Base-by-base conservation (phyloP, 768 basidiomycete genomes). In the Tephrocybe sp. region DNA sequence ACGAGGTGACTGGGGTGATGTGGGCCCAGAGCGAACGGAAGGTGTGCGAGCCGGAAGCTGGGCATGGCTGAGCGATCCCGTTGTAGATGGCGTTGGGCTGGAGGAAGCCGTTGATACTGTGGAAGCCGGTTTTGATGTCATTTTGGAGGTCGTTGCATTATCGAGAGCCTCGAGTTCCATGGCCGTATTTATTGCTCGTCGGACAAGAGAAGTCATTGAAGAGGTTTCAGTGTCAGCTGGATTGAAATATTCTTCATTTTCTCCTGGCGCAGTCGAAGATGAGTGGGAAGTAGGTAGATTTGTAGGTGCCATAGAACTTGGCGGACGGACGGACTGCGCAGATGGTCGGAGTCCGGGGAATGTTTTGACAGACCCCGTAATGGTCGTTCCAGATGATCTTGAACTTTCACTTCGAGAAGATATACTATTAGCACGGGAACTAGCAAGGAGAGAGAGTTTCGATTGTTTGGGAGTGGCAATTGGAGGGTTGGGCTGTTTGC, bases 301-400 rank as follows among this genome's bases (percentile, higher is more conserved):
- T 1, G 62, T 60, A 24, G 73, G 68, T 1, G 58, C 62, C 28
- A 65, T 56, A n/a, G 74, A 69, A 55, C 68, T 74, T 15, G 69
- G 64, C 10, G 72, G 68, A 26, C 64, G 61, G 20, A 71, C 61
- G 14, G 88, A 90, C 43, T 79, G 75, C 2, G 81, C 64, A 23
- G 84, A 76, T n/a, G 88, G 89, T 15, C 88, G 83, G 54, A 90
- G 73, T 15, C 62, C 75, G 20, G 88, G 85, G 61, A 85, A 90
- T 1, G 89, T 90, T 58, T 83, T 79, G n/a, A 86, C 74, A 21
- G 87, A 84, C 3, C 80, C 82, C 0, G 80, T 70, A 28, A 79
- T 71, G 37, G 80, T 67, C 9, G 70, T 78, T 51, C 77, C 79
- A 2, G 78, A 80, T 20, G 83, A 80, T 43, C 77, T 70, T 20